A percentile compares a stretch with the other conserved stretches of the same genome.
phyloP scores from a whole-genome alignment of 2,329 filamentous ascomycete genomes.

The Penicillium aurantiogriseum region DNA sequence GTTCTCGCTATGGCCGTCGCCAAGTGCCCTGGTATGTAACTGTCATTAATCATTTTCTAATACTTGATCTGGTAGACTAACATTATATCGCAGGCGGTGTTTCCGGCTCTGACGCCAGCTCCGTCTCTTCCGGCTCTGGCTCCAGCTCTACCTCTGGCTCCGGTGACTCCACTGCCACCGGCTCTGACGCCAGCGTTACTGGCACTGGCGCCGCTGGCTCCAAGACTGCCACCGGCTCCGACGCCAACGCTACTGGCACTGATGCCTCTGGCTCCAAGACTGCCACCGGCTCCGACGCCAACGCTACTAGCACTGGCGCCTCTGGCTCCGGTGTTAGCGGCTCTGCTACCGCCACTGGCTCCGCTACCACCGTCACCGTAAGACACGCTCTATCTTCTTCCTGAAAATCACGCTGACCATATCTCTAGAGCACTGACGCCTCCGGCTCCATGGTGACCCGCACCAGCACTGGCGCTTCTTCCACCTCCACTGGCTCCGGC shows the following conservation, averaged over 20 bases:
- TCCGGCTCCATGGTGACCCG: not conserved
- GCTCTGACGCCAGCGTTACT: not conserved
- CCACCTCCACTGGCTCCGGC: slow-evolving; percentile 5
- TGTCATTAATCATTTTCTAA: not conserved
- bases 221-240: not conserved
- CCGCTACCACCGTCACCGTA: not conserved
- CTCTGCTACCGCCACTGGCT: slow-evolving; percentile 14
- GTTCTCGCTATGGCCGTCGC: slow-evolving; percentile 36
- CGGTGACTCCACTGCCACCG: not conserved
- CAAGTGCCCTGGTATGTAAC: slow-evolving; percentile 36
- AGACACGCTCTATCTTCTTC: not conserved
- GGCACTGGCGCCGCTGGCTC: not conserved
- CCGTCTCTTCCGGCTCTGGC: not conserved
- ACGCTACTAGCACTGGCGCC: slow-evolving; percentile 2
- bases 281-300: slow-evolving; percentile 11
- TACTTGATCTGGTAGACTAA: not conserved
- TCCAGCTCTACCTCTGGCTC: not conserved
- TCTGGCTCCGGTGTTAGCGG: slow-evolving; percentile 8
- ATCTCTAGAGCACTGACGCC: not conserved
- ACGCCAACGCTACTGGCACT: not conserved
- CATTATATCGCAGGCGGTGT: slow-evolving; percentile 12
- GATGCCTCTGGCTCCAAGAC: slow-evolving; percentile 13
- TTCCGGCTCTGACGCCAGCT: slow-evolving; percentile 11
- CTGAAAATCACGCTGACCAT: not conserved
- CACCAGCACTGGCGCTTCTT: slow-evolving; percentile 5